Conservation (phyloP, 2,329 filamentous ascomycete species). For the Diaporthe aspalathi region DNA sequence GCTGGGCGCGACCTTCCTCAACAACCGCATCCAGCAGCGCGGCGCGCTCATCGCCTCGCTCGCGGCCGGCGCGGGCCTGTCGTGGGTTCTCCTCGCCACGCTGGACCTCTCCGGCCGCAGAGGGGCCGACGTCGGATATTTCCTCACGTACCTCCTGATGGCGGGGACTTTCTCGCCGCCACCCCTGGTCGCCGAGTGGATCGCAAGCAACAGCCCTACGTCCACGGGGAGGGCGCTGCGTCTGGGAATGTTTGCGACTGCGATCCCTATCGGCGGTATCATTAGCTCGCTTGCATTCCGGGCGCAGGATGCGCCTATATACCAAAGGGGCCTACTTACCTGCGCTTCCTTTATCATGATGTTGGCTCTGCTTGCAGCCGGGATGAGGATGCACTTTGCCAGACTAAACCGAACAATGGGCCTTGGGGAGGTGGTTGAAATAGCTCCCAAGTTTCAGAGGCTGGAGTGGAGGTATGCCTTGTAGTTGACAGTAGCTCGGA, state of each 20-base stretch:
- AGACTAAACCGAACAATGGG: neutral
- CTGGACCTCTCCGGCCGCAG: constrained; percentile 38
- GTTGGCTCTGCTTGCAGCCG: neutral
- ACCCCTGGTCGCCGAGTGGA: constrained; percentile 42
- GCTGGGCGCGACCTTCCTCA: constrained; percentile 40
- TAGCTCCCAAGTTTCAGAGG: neutral
- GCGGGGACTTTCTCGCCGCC: constrained; percentile 41
- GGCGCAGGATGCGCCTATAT: neutral
- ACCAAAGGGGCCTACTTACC: constrained; percentile 12
- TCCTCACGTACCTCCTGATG: constrained; percentile 42
- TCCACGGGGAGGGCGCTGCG: constrained; percentile 41
- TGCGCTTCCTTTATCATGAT: neutral
- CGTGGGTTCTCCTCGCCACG: constrained; percentile 42
- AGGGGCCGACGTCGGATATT: constrained; percentile 40
- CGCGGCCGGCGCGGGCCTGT: constrained; percentile 21
- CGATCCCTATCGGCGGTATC: neutral
- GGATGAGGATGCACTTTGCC: constrained; percentile 4
- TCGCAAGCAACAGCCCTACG: constrained; percentile 39
- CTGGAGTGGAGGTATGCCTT: constrained; percentile 2
- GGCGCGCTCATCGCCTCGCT: constrained; percentile 39
- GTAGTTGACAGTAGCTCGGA: neutral
- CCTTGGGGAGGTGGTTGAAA: neutral
- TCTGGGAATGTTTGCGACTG: constrained; percentile 17
- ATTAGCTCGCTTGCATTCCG: neutral
- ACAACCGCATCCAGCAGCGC: constrained; percentile 41